Evolutionary conservation across 1,284 basidiomycete genomes (phyloP).

Genomic region (Sporisorium iseilematis-ciliati): DNA sequence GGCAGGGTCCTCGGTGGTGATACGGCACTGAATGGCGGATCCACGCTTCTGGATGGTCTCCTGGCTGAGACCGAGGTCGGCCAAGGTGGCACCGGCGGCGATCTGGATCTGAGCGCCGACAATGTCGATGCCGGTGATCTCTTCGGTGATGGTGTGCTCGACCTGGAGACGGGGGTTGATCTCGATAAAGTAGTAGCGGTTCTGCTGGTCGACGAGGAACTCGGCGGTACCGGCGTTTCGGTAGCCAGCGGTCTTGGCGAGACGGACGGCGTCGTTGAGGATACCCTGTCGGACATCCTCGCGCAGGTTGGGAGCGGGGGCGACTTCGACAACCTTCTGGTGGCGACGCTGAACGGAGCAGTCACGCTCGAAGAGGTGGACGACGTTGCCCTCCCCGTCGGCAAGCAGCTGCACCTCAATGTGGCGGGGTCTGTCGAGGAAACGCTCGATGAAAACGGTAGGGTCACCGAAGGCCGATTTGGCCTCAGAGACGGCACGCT

Average conservation of each 20-base stretch:
- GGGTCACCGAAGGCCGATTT: constrained; percentile 95
- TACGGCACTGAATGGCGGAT: constrained; percentile 97
- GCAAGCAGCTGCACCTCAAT: constrained; percentile 99
- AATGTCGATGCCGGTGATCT: constrained; percentile 98
- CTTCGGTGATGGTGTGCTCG: constrained; percentile 95
- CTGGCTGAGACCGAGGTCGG: constrained; percentile 96
- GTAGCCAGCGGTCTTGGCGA: constrained; percentile 98
- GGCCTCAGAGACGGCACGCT: constrained; percentile 94
- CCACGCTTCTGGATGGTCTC: constrained; percentile 95
- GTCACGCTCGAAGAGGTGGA: constrained; percentile 98
- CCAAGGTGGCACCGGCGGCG: constrained; percentile 92
- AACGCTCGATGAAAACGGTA: constrained; percentile 99
- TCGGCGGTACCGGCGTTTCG: constrained; percentile 98
- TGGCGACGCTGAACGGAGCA: constrained; percentile 99
- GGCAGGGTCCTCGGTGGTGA: constrained; percentile 98
- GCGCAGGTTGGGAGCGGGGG: constrained; percentile 92
- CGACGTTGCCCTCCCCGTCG: constrained; percentile 99
- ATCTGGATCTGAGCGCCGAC: constrained; percentile 97
- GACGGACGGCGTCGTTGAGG: constrained; percentile 96
- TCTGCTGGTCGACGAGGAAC: constrained; percentile 95
- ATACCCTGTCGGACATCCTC: constrained; percentile 93
- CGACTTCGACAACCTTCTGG: constrained; percentile 99
- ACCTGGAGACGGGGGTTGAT: constrained; percentile 99
- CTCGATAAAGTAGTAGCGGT: constrained; percentile 97
- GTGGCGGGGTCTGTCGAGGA: constrained; percentile 96